Base-by-base conservation (phyloP, 2,329 filamentous ascomycete species). In the Aureobasidium pullulans region DNA sequence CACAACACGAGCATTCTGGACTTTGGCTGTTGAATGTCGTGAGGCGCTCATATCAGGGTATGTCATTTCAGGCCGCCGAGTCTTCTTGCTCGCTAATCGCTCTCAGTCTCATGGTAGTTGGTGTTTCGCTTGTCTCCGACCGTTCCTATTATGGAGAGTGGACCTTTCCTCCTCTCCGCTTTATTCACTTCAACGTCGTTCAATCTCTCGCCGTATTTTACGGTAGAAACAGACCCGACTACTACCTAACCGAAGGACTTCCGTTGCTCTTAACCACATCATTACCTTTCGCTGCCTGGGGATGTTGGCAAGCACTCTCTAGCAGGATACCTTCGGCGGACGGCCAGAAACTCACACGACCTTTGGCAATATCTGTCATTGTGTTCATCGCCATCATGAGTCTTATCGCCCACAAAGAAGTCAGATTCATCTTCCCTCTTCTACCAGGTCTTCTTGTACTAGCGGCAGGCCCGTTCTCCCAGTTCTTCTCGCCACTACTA, bases 341-440 rank as follows among this genome's bases (percentile, higher is more conserved):
- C 52, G 5, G 36, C 54, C 56, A 42, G 28, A 32, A 56, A 57
- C 8, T 37, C 16, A 37, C 42, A 36, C 28, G 68, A 76, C 62
- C 62, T 10, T 44, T 63, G 39, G 79, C 81, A 37, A 75, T 92
- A 8, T 78, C 84, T 9, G 77, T 79, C 6, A 61, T 68, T 32
- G 77, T 83, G 7, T 79, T 87, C 43, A 63, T 86, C 58, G 88
- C 86, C 60, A 75, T 88, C 9, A 80, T 97, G 36, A 96, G 90
- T 1, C 69, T 89, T 48, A 89, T 97, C 65, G 85, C 90, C 1
- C 94, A 99, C 76, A 99, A 99, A 72, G 94, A 99, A 79, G 89
- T 96, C 66, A 90, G 94, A 68, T 99, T 99, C 77, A 89, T 97
- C 65, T 96, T 96, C 68, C 93, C 94, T 1, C 81, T 99, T 16